Percentiles rank a stretch among this genome's conserved stretches.
phyloP scores from a whole-genome alignment of 2,329 filamentous ascomycete genomes.

The Aspergillus versicolor region DNA sequence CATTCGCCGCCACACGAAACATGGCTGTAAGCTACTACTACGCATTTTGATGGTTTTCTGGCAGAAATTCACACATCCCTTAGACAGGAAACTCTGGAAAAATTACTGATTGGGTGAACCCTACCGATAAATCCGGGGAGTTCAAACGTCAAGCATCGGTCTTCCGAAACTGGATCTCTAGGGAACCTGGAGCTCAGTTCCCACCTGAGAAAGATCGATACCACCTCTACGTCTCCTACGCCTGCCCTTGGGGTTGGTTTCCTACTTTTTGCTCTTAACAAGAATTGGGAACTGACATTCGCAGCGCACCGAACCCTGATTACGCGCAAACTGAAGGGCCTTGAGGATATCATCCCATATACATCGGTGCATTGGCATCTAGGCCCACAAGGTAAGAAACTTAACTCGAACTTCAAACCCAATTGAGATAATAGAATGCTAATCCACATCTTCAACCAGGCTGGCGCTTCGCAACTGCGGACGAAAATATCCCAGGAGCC shows the following conservation, averaged over 20 bases:
- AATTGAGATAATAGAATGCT: no score
- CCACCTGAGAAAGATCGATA: constrained; percentile 86
- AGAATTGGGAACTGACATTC: background rate
- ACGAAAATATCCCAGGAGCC: constrained; percentile 59
- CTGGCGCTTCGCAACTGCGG: constrained; percentile 76
- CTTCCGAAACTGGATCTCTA: constrained; percentile 79
- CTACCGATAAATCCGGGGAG: constrained; percentile 76
- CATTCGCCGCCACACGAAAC: constrained; percentile 20
- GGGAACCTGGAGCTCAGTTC: constrained; percentile 69
- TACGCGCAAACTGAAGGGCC: constrained; percentile 82
- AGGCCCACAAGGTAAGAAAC: constrained; percentile 56
- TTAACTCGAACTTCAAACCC: background rate
- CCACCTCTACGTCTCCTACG: constrained; percentile 92
- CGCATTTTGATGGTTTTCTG: background rate
- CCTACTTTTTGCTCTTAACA: background rate
- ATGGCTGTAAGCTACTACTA: constrained; percentile 33
- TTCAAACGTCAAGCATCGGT: constrained; percentile 85
- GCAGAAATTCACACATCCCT: background rate
- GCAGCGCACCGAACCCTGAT: constrained; percentile 84
- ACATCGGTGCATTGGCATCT: constrained; percentile 95
- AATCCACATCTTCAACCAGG: constrained; percentile 44
- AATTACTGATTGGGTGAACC: constrained; percentile 83
- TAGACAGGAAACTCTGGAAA: constrained; percentile 40
- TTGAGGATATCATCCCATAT: constrained; percentile 76
- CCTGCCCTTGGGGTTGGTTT: constrained; percentile 75